A percentile compares a stretch with the other conserved stretches of the same genome.
Evolutionary conservation across 129 eudicot genomes (phyloP).

Genomic region (Ambrosia artemisiifolia): DNA sequence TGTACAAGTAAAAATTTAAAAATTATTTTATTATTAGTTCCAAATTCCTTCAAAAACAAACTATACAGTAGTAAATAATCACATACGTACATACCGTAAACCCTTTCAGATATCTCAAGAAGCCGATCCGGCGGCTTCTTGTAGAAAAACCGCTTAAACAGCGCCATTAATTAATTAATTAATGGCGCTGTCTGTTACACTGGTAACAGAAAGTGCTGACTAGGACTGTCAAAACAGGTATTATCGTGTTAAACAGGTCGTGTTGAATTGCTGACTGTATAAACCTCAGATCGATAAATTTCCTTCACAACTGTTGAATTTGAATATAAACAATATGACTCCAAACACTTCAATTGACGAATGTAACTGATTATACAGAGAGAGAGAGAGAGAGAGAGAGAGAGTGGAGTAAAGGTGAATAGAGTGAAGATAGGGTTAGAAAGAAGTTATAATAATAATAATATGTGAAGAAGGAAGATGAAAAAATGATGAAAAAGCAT

Average conservation of each 20-base stretch:
- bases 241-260: too few relatives aligned
- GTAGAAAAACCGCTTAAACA: conserved; percentile 89
- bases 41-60: background rate
- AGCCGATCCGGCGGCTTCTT: conserved; percentile 98
- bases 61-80: background rate
- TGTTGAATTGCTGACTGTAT: conserved; percentile 8
- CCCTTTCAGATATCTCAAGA: conserved; percentile 96
- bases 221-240: too few relatives aligned
- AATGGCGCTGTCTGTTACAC: conserved; percentile 93
- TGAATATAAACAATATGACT: conserved; percentile 8
- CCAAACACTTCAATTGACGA: conserved; percentile 7
- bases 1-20: background rate
- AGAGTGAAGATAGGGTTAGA: conserved; percentile 24
- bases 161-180: conserved; percentile 60
- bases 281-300: conserved; percentile 9
- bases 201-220: conserved; percentile 26
- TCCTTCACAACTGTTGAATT: background rate
- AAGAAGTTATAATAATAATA: background rate
- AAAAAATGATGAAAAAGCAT: conserved; percentile 13
- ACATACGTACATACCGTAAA: conserved; percentile 57
- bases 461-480: conserved; percentile 14
- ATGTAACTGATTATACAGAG: background rate
- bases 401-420: conserved; percentile 10
- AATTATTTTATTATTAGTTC: background rate
- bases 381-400: background rate